Percentiles rank a stretch among this genome's conserved stretches.
Conservation (phyloP, 257 asterid genomes). For the Phtheirospermum japonicum region DNA sequence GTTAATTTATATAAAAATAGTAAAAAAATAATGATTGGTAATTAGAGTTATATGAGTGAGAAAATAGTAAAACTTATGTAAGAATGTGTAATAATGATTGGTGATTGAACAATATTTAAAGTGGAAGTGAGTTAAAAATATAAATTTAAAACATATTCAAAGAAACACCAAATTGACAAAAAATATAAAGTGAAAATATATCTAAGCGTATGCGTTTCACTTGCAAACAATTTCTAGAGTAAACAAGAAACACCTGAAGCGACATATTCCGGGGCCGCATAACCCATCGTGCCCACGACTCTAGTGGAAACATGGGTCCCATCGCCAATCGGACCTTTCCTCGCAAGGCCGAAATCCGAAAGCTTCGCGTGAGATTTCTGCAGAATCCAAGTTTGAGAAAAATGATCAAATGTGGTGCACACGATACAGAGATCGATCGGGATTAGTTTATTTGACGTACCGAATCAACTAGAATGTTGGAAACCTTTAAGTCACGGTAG, state of each 20-base stretch:
- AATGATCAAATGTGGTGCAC: neutral
- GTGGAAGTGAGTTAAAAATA: no score
- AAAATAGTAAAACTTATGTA: no score
- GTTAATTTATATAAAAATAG: no score
- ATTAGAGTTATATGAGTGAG: no score
- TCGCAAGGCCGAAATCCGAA: conserved; percentile 71
- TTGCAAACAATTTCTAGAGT: neutral
- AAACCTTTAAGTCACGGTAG: conserved; percentile 67
- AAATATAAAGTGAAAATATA: no score
- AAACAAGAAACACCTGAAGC: conserved; percentile 46
- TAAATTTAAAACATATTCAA: no score
- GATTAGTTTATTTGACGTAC: conserved; percentile 29
- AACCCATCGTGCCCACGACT: conserved; percentile 62
- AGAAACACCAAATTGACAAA: no score
- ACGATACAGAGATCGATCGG: no score
- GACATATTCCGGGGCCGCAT: conserved; percentile 76
- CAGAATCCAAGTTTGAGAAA: conserved; percentile 8
- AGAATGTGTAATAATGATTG: no score
- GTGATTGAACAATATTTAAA: no score
- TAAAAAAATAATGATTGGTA: no score
- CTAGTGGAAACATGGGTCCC: conserved; percentile 70
- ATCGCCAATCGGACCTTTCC: conserved; percentile 68
- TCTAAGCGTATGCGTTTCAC: no score
- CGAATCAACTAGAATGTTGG: conserved; percentile 64
- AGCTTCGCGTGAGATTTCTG: conserved; percentile 73